A percentile compares a stretch with the other conserved stretches of the same genome.
Evolutionary conservation across 768 basidiomycete species (phyloP).

Genomic region (Tylopilus subfusipes): DNA sequence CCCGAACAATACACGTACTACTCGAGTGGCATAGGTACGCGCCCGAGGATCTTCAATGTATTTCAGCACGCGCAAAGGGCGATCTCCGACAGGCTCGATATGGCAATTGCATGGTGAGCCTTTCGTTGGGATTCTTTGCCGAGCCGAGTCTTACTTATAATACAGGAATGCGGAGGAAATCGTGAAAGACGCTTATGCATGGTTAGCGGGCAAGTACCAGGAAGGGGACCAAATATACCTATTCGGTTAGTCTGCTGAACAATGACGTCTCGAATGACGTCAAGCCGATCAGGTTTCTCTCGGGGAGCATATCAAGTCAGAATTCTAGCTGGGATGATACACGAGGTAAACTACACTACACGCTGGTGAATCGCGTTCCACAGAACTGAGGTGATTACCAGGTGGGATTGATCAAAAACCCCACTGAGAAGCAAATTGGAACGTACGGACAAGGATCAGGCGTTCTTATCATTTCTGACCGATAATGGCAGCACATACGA

Average conservation of each 20-base stretch:
- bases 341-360: neutral
- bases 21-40: slow-evolving; percentile 5
- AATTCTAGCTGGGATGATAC: slow-evolving; percentile 5
- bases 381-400: slow-evolving; percentile 3
- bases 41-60: slow-evolving; percentile 1
- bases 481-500: slow-evolving; percentile 1
- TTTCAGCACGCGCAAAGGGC: slow-evolving; percentile 1
- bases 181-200: slow-evolving; percentile 4
- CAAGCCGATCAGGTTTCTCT: neutral
- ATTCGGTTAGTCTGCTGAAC: neutral
- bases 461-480: neutral
- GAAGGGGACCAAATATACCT: slow-evolving; percentile 9
- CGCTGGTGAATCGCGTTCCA: neutral
- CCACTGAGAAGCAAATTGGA: slow-evolving; percentile 33
- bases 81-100: slow-evolving; percentile 6
- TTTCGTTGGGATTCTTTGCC: neutral
- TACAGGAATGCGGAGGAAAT: slow-evolving; percentile 6
- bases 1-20: slow-evolving; percentile 9
- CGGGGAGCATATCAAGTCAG: slow-evolving; percentile 9
- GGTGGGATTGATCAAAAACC: slow-evolving; percentile 32
- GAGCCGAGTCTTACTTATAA: neutral
- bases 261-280: neutral
- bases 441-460: slow-evolving; percentile 11
- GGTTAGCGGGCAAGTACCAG: slow-evolving; percentile 7
- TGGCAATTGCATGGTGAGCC: slow-evolving; percentile 6